These are phyloP conservation scores for Helminthosporium solani DNA, from an alignment of 2,329 filamentous ascomycete genomes.

Conservation along the genomic window DNA sequence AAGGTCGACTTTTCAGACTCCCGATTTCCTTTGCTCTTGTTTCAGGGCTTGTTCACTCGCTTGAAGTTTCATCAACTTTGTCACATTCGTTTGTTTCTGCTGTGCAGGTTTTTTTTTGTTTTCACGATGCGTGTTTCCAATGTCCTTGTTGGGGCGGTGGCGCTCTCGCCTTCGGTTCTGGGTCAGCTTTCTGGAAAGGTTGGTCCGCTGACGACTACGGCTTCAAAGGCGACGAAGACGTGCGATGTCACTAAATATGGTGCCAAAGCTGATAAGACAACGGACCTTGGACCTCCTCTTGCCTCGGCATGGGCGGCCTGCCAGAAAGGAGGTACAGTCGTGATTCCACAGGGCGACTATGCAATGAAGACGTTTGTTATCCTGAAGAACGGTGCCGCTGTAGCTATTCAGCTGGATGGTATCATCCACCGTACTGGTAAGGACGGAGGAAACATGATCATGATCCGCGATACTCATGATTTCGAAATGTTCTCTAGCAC, in stretches of 20 bases:
- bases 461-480: conserved; percentile 51
- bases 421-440: conserved; percentile 55
- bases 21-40: background rate
- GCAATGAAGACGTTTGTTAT: conserved; percentile 53
- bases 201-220: conserved; percentile 29
- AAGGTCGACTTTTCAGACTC: background rate
- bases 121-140: conserved; percentile 28
- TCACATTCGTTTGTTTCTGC: conserved; percentile 15
- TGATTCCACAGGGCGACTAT: conserved; percentile 53
- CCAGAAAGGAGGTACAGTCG: conserved; percentile 52
- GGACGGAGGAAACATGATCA: conserved; percentile 55
- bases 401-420: conserved; percentile 56
- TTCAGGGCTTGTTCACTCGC: conserved; percentile 4
- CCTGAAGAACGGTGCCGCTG: conserved; percentile 49
- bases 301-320: conserved; percentile 53
- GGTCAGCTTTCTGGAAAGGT: conserved; percentile 38
- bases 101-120: conserved; percentile 21
- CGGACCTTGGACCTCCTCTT: conserved; percentile 54
- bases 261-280: conserved; percentile 52
- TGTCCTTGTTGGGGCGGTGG: conserved; percentile 20
- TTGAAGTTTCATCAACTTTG: conserved; percentile 7
- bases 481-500: conserved; percentile 58
- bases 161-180: conserved; percentile 21
- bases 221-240: conserved; percentile 43
- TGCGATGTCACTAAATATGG: conserved; percentile 58